Conservation (phyloP, 495 filamentous ascomycete species). For the Penicillium roqueforti region DNA sequence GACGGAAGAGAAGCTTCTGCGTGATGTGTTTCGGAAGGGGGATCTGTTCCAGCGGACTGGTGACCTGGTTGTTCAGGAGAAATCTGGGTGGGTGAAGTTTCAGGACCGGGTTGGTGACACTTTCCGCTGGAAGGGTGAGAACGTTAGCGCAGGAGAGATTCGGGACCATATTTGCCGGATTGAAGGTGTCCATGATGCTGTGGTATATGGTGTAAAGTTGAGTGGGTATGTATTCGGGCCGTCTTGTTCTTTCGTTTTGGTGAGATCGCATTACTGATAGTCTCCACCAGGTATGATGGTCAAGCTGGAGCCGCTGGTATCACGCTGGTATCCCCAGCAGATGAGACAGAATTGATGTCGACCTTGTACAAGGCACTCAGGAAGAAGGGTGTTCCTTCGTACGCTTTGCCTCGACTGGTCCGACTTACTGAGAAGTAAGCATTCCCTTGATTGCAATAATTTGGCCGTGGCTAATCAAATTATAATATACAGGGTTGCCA, state of each 20-base stretch:
- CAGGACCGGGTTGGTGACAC: conserved; percentile 91
- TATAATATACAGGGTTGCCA: conserved; percentile 36
- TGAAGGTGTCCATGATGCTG: conserved; percentile 44
- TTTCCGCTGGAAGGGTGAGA: conserved; percentile 93
- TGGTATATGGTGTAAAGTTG: conserved; percentile 50
- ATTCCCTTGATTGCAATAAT: background rate
- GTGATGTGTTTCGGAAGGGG: conserved; percentile 72
- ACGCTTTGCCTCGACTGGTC: conserved; percentile 47
- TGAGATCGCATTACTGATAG: background rate
- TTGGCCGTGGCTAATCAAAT: background rate
- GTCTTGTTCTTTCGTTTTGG: background rate
- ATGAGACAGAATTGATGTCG: conserved; percentile 33
- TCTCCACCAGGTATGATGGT: conserved; percentile 43
- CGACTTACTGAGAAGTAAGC: conserved; percentile 49
- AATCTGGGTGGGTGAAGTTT: conserved; percentile 71
- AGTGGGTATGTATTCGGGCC: conserved; percentile 25
- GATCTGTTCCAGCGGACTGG: conserved; percentile 85
- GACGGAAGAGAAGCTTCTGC: conserved; percentile 71
- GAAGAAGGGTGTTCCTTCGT: conserved; percentile 47
- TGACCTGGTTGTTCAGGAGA: conserved; percentile 70
- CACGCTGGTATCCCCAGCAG: conserved; percentile 37
- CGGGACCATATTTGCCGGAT: conserved; percentile 47
- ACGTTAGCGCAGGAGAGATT: conserved; percentile 76
- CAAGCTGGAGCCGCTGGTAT: conserved; percentile 50
- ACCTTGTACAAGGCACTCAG: conserved; percentile 39